phyloP scores from a whole-genome alignment of 179 eudicot species.

The Kewa caespitosa region DNA sequence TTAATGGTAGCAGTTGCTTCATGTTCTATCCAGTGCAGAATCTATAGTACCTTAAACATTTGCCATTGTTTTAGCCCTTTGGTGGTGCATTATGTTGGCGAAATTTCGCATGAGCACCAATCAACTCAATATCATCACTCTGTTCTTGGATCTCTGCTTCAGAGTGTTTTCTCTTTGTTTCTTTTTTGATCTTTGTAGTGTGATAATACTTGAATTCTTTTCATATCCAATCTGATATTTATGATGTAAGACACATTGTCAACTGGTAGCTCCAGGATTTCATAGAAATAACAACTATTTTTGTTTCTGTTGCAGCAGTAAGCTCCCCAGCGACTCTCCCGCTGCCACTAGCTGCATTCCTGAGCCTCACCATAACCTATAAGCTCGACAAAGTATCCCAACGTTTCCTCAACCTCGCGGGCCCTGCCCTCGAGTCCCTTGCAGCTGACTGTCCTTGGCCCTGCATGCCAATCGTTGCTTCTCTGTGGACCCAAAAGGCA shows the following conservation, averaged over 20 bases:
- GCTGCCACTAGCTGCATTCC: slow-evolving; percentile 95
- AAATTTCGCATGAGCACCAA: neutral
- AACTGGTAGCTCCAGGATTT: neutral
- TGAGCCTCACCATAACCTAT: slow-evolving; percentile 94
- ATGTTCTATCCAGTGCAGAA: neutral
- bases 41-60: neutral
- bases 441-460: slow-evolving; percentile 99
- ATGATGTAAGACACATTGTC: neutral
- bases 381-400: slow-evolving; percentile 90
- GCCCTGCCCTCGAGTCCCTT: slow-evolving; percentile 93
- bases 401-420: slow-evolving; percentile 89
- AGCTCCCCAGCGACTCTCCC: slow-evolving; percentile 87
- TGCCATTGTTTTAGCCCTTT: neutral
- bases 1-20: neutral
- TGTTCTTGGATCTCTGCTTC: neutral
- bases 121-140: neutral
- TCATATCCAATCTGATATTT: neutral
- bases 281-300: neutral
- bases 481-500: slow-evolving; percentile 94
- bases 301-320: slow-evolving; percentile 41
- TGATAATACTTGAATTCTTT: too few species aligned
- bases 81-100: neutral
- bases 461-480: slow-evolving; percentile 97
- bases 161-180: neutral
- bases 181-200: neutral